Evolutionary conservation across 2,329 filamentous ascomycete genomes (phyloP), one percentile per base, ranked within the genome.

Genomic region (Diaporthe destruens): DNA sequence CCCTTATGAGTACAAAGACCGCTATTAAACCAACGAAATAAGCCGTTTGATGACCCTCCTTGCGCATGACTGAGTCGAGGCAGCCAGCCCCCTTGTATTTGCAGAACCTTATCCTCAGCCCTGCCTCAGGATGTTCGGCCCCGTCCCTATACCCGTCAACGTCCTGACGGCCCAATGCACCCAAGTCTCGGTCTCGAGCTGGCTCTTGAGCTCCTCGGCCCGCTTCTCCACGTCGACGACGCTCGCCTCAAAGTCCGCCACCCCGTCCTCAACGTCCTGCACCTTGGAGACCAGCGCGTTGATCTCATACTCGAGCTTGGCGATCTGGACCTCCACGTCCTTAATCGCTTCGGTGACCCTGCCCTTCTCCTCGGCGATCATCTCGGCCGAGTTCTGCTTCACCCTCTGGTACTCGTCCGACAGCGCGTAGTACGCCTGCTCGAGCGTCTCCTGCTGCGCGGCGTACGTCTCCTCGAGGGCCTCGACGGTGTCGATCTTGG

Each of bases 271-370:
- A 11, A 98, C 93, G 79, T 98, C 96, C 77, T 93, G 88, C 12
- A 98, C 92, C 77, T 94, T 94, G 61, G 91, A 90, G 63, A 91
- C 87, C n/a, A 98, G 85, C 20, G 91, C 90, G 73, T 92, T 90
- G 74, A 98, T 92, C 84, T 98, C 96, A 81, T 98, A 98, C 78
- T 98, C 95, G 71, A 98, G 86, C 81, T 95, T 95, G 25, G 94
- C 94, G 3, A 92, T 90, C 51, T 97, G 85, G 29, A 92, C 89
- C 80, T 97, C 95, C 18, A 98, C 87, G 75, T 96, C 93, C 80
- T 92, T 92, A 74, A 95, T 85, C 20, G 88, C 88, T 79, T 96
- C 94, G 5, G 88, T 89, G 49, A 97, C 84, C 68, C 88, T 87
- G 29, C 87, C 86, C 53, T 91, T 89, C 81, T 97, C 93, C 61